Evolutionary conservation across 345 rosid species (phyloP), one percentile per base, ranked within the genome.

Genomic region (Gossypium mustelinum): DNA sequence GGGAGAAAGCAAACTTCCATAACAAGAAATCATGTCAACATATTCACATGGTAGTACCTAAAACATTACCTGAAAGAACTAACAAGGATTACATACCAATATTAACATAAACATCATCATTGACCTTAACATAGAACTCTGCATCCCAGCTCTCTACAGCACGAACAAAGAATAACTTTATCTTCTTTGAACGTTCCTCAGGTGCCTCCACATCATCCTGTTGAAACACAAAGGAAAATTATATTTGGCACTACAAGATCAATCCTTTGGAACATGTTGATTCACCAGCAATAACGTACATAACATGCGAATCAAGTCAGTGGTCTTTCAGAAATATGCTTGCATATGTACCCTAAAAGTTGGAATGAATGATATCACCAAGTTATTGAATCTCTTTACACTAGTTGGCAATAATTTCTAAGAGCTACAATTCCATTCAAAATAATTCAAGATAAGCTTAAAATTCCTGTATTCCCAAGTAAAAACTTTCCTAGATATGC

Each of bases 51-150:
- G 76, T 27, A 14, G 7, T 47, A 39, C 66, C 24, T 65, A 75
- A 50, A 17, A 61, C 14, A 68, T 8, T 51, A 61, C 24, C 52
- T 39, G 44, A 78, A 74, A 1, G 41, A 60, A 60, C 64, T 60
- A 60, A 12, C 17, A 25, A 13, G 56, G 51, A 58, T 58, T 52
- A 80, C 87, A 73, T 89, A 91, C 97, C 92, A 5, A 87, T 86
- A 81, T 91, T 86, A 77, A 89, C 85, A 87, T 84, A 90, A 82
- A 89, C 90, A 76, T 87, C 90, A 77, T 91, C 97, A 81, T 87
- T 90, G 85, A 89, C 88, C 86, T 90, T 90, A 55, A 84, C 84
- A 78, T 85, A 90, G 81, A 87, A 90, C 73, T 89, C 90, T 70
- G 93, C 90, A 82, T 91, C 90, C 93, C 92, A 89, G 75, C 70